A percentile compares a stretch with the other conserved stretches of the same genome.
Evolutionary conservation across 129 eudicot genomes (phyloP).

Genomic region (Dittrichia graveolens): DNA sequence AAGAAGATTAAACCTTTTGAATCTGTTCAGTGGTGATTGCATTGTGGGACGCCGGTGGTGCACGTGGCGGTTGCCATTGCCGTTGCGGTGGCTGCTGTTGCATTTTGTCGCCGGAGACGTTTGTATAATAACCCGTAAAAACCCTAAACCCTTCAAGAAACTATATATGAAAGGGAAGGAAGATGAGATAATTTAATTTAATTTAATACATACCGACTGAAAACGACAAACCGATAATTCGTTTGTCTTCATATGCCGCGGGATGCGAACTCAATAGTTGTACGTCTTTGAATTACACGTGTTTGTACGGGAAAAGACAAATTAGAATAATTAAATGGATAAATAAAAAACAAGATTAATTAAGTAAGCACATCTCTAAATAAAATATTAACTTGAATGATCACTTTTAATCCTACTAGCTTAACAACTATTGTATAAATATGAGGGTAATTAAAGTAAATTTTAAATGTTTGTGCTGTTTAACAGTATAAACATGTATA

Average conservation of each 20-base stretch:
- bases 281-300: not conserved
- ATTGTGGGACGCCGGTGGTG: constrained; percentile 31
- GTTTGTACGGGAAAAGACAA: too few species aligned
- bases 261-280: not conserved
- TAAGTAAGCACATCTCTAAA: too few species aligned
- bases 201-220: not conserved
- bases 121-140: not conserved
- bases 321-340: too few species aligned
- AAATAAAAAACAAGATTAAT: too few species aligned
- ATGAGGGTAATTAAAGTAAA: too few species aligned
- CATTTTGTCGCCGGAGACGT: constrained; percentile 42
- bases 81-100: constrained; percentile 51
- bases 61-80: constrained; percentile 31
- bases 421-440: too few species aligned
- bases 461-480: too few species aligned
- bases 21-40: constrained; percentile 74
- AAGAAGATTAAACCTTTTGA: constrained; percentile 51
- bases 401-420: too few species aligned
- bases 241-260: constrained; percentile 33
- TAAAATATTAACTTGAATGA: too few species aligned
- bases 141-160: constrained; percentile 30
- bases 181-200: not conserved
- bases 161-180: not conserved
- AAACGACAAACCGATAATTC: constrained; percentile 30
- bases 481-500: too few species aligned